Percentiles rank a stretch among this genome's conserved stretches.
phyloP scores from a whole-genome alignment of 176 grass and related monocot species.

The Oryza australiensis region DNA sequence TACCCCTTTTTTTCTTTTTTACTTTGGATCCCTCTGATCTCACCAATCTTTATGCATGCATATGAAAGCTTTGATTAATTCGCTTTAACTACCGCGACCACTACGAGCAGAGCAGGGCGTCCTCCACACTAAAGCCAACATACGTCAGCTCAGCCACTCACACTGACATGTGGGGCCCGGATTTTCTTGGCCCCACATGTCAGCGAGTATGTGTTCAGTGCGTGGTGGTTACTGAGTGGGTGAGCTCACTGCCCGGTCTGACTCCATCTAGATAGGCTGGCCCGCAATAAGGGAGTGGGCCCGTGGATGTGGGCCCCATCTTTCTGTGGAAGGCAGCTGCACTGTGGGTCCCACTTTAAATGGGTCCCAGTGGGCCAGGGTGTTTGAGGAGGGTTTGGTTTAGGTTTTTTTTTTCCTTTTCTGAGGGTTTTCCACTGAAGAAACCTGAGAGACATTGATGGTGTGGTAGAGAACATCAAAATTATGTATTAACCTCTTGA shows the following conservation, averaged over 20 bases:
- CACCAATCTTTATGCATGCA: conserved; percentile 8
- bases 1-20: background rate
- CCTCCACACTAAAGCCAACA: background rate
- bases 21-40: background rate
- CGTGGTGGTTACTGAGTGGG: background rate
- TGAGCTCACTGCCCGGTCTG: background rate
- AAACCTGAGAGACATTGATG: background rate
- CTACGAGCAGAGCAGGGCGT: background rate
- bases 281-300: background rate
- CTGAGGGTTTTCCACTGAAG: background rate
- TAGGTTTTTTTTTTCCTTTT: background rate
- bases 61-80: background rate
- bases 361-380: no score
- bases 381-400: background rate
- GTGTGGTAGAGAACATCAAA: background rate
- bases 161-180: rapidly evolving
- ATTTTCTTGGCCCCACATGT: rapidly evolving
- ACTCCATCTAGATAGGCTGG: background rate
- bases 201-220: rapidly evolving
- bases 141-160: rapidly evolving
- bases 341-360: no score
- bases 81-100: background rate
- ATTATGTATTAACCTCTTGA: background rate
- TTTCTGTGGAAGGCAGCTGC: background rate
- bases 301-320: background rate